Percentiles rank a stretch among this genome's conserved stretches.
Evolutionary conservation across 345 rosid species (phyloP).

Genomic region (Raphanus sativus): DNA sequence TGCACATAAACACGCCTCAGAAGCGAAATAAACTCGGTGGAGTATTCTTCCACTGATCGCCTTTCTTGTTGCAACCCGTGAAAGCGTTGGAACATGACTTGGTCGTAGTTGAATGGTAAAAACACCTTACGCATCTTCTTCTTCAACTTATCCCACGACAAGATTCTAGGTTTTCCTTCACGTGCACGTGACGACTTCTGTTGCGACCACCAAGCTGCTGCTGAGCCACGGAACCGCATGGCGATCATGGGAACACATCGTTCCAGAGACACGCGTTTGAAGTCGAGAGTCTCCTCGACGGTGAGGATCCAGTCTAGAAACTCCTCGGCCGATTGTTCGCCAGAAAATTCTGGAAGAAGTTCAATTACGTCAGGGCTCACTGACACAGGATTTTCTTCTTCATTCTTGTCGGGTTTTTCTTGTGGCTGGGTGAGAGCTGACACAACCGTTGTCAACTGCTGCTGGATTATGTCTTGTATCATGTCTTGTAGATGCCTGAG

Average conservation of each 20-base stretch:
- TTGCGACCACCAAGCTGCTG: not conserved
- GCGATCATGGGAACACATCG: not conserved
- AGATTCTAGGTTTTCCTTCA: not conserved
- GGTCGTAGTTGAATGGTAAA: not conserved
- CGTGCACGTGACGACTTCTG: not conserved
- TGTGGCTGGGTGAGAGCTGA: not conserved
- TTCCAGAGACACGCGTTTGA: not conserved
- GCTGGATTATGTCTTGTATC: not conserved
- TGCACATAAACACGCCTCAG: not conserved
- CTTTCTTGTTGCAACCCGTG: not conserved
- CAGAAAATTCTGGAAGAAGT: not conserved
- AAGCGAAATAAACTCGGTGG: not conserved
- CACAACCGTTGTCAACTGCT: not conserved
- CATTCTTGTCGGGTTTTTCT: not conserved
- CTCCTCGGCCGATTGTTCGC: not conserved
- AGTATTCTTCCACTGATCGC: not conserved
- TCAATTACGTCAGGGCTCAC: not conserved
- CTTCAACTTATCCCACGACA: not conserved
- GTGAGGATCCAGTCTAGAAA: not conserved
- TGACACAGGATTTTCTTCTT: not conserved
- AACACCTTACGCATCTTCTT: not conserved
- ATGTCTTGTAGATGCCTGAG: too few relatives aligned
- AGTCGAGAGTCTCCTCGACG: not conserved
- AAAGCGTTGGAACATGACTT: not conserved
- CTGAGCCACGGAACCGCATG: not conserved